Percentiles rank a stretch among this genome's conserved stretches.
Conservation (phyloP, 768 basidiomycete genomes). For the Hypholoma fasciculare region DNA sequence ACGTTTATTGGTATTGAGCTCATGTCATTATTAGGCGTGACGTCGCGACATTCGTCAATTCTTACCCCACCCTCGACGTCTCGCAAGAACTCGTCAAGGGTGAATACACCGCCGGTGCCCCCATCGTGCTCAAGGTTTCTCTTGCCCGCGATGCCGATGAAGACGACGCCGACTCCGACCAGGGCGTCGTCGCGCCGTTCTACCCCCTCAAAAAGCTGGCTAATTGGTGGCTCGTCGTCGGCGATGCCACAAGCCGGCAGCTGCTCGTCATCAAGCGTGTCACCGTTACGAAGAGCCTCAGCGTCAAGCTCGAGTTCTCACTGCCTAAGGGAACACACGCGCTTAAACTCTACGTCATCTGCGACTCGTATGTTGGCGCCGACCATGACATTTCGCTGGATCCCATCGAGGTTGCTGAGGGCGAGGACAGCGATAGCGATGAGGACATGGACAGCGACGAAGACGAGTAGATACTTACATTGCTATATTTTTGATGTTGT, state of each 20-base stretch:
- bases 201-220: slow-evolving; percentile 90
- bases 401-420: slow-evolving; percentile 84
- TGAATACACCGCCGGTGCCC: slow-evolving; percentile 82
- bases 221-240: slow-evolving; percentile 97
- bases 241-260: slow-evolving; percentile 78
- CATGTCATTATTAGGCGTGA: slow-evolving; percentile 62
- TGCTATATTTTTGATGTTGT: too few species aligned
- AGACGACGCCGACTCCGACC: slow-evolving; percentile 64
- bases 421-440: slow-evolving; percentile 84
- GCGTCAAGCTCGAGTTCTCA: slow-evolving; percentile 86
- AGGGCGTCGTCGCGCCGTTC: slow-evolving; percentile 89
- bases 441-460: slow-evolving; percentile 73
- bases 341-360: slow-evolving; percentile 88
- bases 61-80: slow-evolving; percentile 96
- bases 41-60: slow-evolving; percentile 94
- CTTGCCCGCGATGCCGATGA: slow-evolving; percentile 84
- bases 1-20: neutral
- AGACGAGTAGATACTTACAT: slow-evolving; percentile 24
- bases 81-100: slow-evolving; percentile 83
- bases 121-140: slow-evolving; percentile 78
- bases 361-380: slow-evolving; percentile 88
- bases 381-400: slow-evolving; percentile 90
- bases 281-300: slow-evolving; percentile 84
- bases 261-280: slow-evolving; percentile 87
- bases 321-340: slow-evolving; percentile 81